Conservation (phyloP, 176 grass and related monocot species). For the Phragmites australis region DNA sequence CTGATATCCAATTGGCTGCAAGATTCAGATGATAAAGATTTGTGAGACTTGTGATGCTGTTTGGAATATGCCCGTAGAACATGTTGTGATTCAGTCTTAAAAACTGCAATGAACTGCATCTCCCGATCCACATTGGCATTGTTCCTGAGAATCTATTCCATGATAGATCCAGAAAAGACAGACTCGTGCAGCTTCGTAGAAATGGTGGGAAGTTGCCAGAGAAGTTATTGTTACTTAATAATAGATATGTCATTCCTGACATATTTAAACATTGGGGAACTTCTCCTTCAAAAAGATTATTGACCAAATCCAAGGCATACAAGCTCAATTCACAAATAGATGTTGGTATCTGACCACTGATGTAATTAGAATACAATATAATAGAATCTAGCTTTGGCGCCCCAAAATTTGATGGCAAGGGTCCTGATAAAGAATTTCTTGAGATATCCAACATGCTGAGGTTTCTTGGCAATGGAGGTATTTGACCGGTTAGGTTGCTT, state of each 20-base stretch:
- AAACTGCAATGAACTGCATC: background rate
- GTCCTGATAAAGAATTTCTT: background rate
- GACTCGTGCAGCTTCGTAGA: background rate
- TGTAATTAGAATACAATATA: constrained; percentile 13
- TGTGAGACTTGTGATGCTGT: background rate
- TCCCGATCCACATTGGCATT: background rate
- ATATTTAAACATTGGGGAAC: background rate
- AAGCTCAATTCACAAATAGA: constrained; percentile 21
- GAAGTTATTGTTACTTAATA: background rate
- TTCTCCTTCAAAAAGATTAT: constrained; percentile 27
- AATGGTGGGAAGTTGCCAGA: constrained; percentile 17
- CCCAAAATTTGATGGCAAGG: background rate
- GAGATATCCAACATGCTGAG: background rate
- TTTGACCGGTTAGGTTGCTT: background rate
- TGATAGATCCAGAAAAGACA: constrained; percentile 37
- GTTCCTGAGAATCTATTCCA: constrained; percentile 18
- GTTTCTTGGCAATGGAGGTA: background rate
- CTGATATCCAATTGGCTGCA: background rate
- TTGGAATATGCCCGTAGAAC: background rate
- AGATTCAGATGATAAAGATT: background rate
- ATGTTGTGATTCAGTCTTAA: background rate
- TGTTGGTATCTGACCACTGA: constrained; percentile 20
- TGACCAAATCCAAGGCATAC: constrained; percentile 9
- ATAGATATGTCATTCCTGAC: background rate
- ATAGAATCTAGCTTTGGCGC: background rate